A percentile compares a stretch with the other conserved stretches of the same genome.
These are phyloP conservation scores for Blyttiomyces sp. DNA, from an alignment of 371 early-diverging fungal species.

Conservation along the genomic window DNA sequence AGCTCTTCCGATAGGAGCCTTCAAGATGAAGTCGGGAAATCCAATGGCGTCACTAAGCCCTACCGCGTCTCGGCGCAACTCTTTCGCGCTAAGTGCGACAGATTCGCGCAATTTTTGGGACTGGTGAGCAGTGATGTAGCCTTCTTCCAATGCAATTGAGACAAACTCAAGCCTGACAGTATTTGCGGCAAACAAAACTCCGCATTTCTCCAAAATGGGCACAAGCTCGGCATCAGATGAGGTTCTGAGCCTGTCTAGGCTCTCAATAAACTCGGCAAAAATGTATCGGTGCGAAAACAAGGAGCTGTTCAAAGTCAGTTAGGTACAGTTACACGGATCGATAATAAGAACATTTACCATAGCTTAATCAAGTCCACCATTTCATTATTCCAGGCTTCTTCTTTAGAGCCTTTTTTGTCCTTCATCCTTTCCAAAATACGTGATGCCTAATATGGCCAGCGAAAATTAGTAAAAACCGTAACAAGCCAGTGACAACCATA, in stretches of 20 bases:
- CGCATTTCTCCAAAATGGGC: slow-evolving; percentile 11
- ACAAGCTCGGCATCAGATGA: background rate
- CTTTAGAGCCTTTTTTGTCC: slow-evolving; percentile 1
- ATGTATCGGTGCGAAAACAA: slow-evolving; percentile 1
- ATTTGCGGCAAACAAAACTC: slow-evolving; percentile 16
- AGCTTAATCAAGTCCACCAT: slow-evolving; percentile 37
- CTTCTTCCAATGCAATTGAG: background rate
- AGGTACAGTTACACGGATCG: no score
- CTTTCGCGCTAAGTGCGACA: slow-evolving; percentile 34
- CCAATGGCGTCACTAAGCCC: slow-evolving; percentile 62
- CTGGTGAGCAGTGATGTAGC: background rate
- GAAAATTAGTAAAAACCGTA: no score
- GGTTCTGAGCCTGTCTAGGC: background rate
- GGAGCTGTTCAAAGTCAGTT: no score
- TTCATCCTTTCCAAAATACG: no score
- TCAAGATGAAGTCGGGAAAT: slow-evolving; percentile 62
- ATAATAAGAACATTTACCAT: slow-evolving; percentile 34
- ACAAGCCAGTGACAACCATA: no score
- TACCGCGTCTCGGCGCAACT: slow-evolving; percentile 56
- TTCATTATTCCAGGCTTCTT: slow-evolving; percentile 42
- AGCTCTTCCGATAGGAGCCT: slow-evolving; percentile 63
- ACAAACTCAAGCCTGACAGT: slow-evolving; percentile 11
- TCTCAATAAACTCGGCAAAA: background rate
- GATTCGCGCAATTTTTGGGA: background rate
- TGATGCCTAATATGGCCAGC: no score